Base-by-base conservation (phyloP, 164 flowering plant species). In the Aristolochia fimbriata region DNA sequence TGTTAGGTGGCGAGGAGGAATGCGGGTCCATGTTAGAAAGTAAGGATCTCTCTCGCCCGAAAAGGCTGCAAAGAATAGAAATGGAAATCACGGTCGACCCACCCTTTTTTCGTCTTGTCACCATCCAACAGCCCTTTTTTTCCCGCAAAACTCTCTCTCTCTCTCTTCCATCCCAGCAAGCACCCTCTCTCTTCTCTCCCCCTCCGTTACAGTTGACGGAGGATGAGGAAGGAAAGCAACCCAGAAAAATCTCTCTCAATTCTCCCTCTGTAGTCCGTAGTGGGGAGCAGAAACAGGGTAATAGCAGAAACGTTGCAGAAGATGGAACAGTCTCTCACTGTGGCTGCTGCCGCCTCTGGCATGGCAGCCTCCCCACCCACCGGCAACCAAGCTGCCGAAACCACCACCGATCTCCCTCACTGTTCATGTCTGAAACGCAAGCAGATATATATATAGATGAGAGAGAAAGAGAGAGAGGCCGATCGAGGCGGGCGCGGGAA, bases 51-150 rank as follows among this genome's bases (percentile, higher is more conserved):
- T 65, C 63, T 25, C 20, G 17, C 11, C 51, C 21, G 19, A 47
- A 67, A 43, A 61, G 61, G 74, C 74, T 75, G 75, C 63, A 65
- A 54, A 57, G 70, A 63, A 66, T 54, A 55, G 70, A 69, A 71
- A 69, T 71, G 62, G 71, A 68, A 69, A 71, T 55, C 64, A 66
- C 64, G 64, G 64, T 55, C 49, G 33, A 15, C 59, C 59, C 50
- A n/a, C 57, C 43, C 61, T 72, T 67, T 52, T 55, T 22, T 65
- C 70, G 76, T 67, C 61, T 57, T 70, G 73, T 73, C 77, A 64
- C 56, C 46, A 51, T 76, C 77, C 33, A 70, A 31, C 60, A 11
- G 58, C 46, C 30, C 45, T 33, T 37, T 64, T 68, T 65, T 63
- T 45, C 59, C 68, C 51, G 53, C 65, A 49, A 30, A 55, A 45